Evolutionary conservation across 1,284 basidiomycete genomes (phyloP).

Genomic region (Ustilago tritici): DNA sequence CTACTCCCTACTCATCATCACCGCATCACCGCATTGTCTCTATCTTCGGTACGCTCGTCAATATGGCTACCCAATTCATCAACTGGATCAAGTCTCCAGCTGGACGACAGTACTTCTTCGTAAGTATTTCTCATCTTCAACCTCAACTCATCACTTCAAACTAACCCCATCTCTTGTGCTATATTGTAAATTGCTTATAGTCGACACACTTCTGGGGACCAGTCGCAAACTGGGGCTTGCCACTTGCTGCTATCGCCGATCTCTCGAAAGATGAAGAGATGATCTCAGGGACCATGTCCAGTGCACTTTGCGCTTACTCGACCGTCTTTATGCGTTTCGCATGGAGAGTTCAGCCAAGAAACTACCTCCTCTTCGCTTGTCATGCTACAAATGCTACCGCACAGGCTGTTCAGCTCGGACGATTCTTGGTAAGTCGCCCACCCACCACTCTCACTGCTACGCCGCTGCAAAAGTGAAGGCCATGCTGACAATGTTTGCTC

Average conservation of each 20-base stretch:
- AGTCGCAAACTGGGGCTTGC: conserved; percentile 69
- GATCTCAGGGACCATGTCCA: conserved; percentile 67
- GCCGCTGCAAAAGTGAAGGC: not conserved
- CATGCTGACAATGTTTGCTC: too few species aligned
- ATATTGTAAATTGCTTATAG: conserved; percentile 6
- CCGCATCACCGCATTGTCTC: not conserved
- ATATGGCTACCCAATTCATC: conserved; percentile 62
- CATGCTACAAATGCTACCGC: conserved; percentile 66
- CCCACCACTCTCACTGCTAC: too few species aligned
- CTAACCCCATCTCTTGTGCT: not conserved
- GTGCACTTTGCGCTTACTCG: conserved; percentile 63
- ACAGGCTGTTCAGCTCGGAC: conserved; percentile 55
- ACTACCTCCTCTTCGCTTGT: conserved; percentile 68
- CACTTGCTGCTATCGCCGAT: conserved; percentile 67
- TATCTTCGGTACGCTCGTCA: not conserved
- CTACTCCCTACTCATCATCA: not conserved
- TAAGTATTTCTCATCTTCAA: conserved; percentile 28
- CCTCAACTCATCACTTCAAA: not conserved
- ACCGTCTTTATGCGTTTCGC: conserved; percentile 68
- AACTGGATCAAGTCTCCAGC: conserved; percentile 67
- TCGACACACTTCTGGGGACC: conserved; percentile 70
- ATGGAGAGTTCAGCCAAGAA: conserved; percentile 67
- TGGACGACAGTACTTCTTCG: conserved; percentile 68
- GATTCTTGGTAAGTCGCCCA: conserved; percentile 60
- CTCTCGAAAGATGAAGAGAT: conserved; percentile 66